These are phyloP conservation scores for Penicillium simplicissimum DNA, from an alignment of 495 filamentous ascomycete species.

Conservation along the genomic window DNA sequence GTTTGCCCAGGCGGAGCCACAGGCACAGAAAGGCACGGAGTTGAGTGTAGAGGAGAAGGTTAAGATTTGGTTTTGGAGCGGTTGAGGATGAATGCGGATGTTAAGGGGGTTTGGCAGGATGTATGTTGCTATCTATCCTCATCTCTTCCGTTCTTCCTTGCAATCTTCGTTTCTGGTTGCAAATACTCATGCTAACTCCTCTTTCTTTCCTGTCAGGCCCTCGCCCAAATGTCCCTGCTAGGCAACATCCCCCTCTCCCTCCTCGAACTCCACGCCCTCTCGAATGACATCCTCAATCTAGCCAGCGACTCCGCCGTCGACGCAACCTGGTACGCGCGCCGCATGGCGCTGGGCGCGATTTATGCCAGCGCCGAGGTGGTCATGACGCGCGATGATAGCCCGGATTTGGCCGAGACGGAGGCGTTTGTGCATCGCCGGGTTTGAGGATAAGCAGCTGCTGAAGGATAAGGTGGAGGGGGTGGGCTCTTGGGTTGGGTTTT, in stretches of 20 bases:
- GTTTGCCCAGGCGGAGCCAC: conserved; percentile 14
- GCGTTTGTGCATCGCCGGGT: conserved; percentile 73
- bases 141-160: too few species aligned
- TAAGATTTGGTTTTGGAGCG: conserved; percentile 67
- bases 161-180: too few species aligned
- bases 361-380: conserved; percentile 87
- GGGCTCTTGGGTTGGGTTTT: conserved; percentile 76
- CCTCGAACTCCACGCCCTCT: conserved; percentile 72
- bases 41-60: conserved; percentile 57
- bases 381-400: conserved; percentile 82
- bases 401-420: conserved; percentile 69
- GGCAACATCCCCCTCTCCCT: conserved; percentile 74
- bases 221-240: conserved; percentile 84
- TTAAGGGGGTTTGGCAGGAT: conserved; percentile 81
- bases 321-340: conserved; percentile 87
- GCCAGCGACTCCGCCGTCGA: conserved; percentile 82
- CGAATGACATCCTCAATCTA: conserved; percentile 85
- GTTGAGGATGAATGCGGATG: conserved; percentile 66
- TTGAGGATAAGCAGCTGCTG: conserved; percentile 65
- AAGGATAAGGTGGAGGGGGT: conserved; percentile 60
- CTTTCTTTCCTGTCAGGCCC: conserved; percentile 58
- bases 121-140: conserved; percentile 59
- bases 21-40: too few species aligned
- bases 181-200: too few species aligned
- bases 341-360: conserved; percentile 71